Base-by-base conservation (phyloP, 305 asterid species). In the Fraxinus albicans region DNA sequence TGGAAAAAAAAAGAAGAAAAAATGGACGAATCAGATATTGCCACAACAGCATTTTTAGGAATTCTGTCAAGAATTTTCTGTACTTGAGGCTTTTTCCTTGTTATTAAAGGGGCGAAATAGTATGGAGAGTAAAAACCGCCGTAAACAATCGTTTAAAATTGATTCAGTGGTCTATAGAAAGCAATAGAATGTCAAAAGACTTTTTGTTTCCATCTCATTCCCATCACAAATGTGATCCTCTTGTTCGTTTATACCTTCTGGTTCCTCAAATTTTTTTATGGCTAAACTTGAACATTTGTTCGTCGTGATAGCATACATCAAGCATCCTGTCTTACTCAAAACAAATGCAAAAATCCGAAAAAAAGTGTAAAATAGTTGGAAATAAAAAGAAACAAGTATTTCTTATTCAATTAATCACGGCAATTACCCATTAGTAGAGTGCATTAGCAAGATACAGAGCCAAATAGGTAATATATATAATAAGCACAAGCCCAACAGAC, bases 381-480 rank as follows among this genome's bases (percentile, higher is more conserved):
- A 60, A 60, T 44, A 19, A 27, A 76, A 33, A 33, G 27, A 42
- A 50, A 38, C 74, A 77, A 80, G 81, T 25, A 72, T 72, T 27
- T 72, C 77, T 85, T 83, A 80, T 83, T 80, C 53, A 75, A 80
- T 73, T 73, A 58, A 69, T 55, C 17, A 82, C 65, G 35, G 8
- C n/a, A 86, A 84, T 76, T 25, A 72, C 44, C 50, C 76, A 55
- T 2, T 19, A 36, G 53, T 35, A 79, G n/a, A 77, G 58, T 60
- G 55, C 87, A 74, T 76, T 31, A 36, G 25, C 79, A 86, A 70
- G 81, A 84, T 79, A 79, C 83, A 77, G 19, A 40, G 10, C 50
- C 83, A 82, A 83, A 77, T 67, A 73, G 79, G 9, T 77, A 77
- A 55, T 44, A 83, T 8, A 65, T 35, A 83, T 23, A 67, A 67